Evolutionary conservation across 106 monocot species (phyloP).

Genomic region (Xerophyta viscosa): DNA sequence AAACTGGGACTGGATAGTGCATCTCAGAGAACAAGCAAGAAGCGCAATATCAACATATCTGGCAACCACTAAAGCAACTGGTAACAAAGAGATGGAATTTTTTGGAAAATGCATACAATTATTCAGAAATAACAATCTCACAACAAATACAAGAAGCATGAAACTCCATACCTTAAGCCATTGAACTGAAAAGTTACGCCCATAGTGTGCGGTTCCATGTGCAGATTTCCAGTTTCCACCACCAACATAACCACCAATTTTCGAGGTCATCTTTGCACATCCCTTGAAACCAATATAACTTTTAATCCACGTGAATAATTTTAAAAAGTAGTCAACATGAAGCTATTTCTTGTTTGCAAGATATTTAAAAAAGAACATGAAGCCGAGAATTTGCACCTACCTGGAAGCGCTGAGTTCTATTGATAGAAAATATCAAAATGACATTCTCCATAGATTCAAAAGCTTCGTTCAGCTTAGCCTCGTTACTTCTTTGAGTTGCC

Average conservation of each 20-base stretch:
- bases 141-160: background rate
- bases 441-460: conserved; percentile 95
- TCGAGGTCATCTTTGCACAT: conserved; percentile 98
- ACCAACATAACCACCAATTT: conserved; percentile 94
- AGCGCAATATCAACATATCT: too few species aligned
- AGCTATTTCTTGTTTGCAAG: too few species aligned
- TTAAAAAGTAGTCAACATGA: background rate
- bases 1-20: too few species aligned
- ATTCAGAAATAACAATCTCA: background rate
- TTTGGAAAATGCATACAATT: background rate
- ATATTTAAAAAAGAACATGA: conserved; percentile 2
- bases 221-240: conserved; percentile 99
- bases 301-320: background rate
- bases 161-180: conserved; percentile 78
- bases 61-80: too few species aligned
- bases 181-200: conserved; percentile 91
- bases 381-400: conserved; percentile 21
- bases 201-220: conserved; percentile 98
- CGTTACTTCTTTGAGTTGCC: conserved; percentile 99
- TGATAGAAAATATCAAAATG: conserved; percentile 97
- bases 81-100: background rate
- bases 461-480: conserved; percentile 98
- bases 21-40: too few species aligned
- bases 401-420: conserved; percentile 97
- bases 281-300: conserved; percentile 37